Percentiles rank a stretch among this genome's conserved stretches.
Evolutionary conservation across 257 asterid species (phyloP).

Genomic region (Anisodus acutangulus): DNA sequence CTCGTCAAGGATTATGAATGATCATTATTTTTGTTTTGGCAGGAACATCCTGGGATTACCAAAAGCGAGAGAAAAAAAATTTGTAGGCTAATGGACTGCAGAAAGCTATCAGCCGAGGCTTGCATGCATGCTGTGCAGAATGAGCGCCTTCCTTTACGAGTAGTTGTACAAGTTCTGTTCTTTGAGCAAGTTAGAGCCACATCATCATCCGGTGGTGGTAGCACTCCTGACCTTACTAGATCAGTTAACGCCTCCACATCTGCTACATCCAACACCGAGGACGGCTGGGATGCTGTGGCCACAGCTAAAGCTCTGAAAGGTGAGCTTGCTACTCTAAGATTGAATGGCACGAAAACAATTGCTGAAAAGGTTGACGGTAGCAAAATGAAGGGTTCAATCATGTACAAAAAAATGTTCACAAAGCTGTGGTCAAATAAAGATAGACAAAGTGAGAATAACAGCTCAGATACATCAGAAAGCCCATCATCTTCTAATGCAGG

Average conservation of each 20-base stretch:
- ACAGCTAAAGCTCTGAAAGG: constrained; percentile 63
- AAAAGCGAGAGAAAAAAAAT: constrained; percentile 74
- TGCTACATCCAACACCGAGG: constrained; percentile 68
- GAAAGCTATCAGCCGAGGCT: constrained; percentile 74
- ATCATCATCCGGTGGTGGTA: constrained; percentile 49
- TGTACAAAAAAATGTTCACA: constrained; percentile 56
- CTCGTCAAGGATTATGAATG: not conserved
- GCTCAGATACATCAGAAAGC: constrained; percentile 88
- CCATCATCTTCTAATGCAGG: constrained; percentile 76
- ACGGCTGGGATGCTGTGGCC: constrained; percentile 70
- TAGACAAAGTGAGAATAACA: constrained; percentile 63
- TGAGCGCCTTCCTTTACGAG: constrained; percentile 80
- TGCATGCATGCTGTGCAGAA: constrained; percentile 81
- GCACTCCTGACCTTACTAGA: constrained; percentile 53
- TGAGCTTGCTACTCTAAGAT: constrained; percentile 59
- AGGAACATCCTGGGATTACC: constrained; percentile 74
- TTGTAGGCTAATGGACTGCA: constrained; percentile 75
- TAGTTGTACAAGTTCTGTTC: constrained; percentile 81
- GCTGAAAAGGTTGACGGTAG: constrained; percentile 47
- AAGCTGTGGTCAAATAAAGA: constrained; percentile 82
- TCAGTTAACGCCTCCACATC: constrained; percentile 64
- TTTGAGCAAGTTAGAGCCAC: constrained; percentile 69
- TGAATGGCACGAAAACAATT: constrained; percentile 44
- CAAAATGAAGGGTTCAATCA: constrained; percentile 47
- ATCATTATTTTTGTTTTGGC: constrained; percentile 25